Conservation (phyloP, 2,329 filamentous ascomycete genomes). For the Hortaea sp. region DNA sequence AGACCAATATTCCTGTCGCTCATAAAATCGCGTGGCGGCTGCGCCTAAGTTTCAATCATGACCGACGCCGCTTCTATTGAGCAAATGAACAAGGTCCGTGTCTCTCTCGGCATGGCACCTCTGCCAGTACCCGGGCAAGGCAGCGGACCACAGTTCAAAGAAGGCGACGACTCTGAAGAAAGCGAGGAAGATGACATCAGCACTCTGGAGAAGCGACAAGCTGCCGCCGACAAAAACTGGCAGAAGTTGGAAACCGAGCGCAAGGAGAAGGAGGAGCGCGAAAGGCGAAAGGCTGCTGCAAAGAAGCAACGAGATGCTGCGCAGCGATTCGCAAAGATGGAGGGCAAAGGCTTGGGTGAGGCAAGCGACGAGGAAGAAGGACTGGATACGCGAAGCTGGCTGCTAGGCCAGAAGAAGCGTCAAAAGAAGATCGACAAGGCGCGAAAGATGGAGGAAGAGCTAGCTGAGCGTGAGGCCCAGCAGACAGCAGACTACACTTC, state of each 20-base stretch:
- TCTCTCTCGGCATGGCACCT: conserved; percentile 81
- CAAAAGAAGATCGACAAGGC: conserved; percentile 79
- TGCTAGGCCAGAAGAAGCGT: conserved; percentile 82
- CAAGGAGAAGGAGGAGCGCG: conserved; percentile 63
- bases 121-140: conserved; percentile 67
- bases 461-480: conserved; percentile 62
- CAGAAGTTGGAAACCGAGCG: conserved; percentile 57
- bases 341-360: conserved; percentile 79
- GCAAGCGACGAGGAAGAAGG: conserved; percentile 50
- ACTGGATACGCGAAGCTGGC: conserved; percentile 74
- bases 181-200: conserved; percentile 62
- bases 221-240: conserved; percentile 65
- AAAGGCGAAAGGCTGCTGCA: conserved; percentile 70
- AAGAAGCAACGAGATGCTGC: conserved; percentile 80
- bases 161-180: conserved; percentile 35
- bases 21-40: no score
- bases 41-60: conserved; percentile 7
- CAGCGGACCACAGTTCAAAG: conserved; percentile 48
- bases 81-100: conserved; percentile 86
- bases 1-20: no score
- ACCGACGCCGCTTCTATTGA: conserved; percentile 58
- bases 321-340: conserved; percentile 62
- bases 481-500: conserved; percentile 65
- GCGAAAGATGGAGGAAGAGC: conserved; percentile 61
- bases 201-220: conserved; percentile 73